Evolutionary conservation across 129 eudicot genomes (phyloP), one percentile per base, ranked within the genome.

Genomic region (Ambrosia trifida): DNA sequence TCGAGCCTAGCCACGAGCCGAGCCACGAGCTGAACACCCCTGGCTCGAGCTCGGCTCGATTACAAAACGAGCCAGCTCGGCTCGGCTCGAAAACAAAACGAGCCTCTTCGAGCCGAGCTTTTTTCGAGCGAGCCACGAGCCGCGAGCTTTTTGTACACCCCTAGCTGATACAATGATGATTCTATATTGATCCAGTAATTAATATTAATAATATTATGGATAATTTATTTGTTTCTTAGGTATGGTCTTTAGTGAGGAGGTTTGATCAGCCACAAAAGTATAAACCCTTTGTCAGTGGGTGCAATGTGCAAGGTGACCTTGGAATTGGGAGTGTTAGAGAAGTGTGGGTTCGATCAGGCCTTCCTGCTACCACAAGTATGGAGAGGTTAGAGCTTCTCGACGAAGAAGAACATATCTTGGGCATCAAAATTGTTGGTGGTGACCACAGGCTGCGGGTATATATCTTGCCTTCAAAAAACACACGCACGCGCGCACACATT

Each of bases 231-330:
- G 58, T 63, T 32, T 62, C 56, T 18, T 57, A 93, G 98, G 98
- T 93, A 28, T 93, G 98, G 98, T 93, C 98, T n/a, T 49, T 93
- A 80, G 98, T 93, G 66, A 83, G 98, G 89, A 87, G 95, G 73
- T 92, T 92, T 72, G 98, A 92, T 87, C 81, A 92, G 78, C 98
- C 98, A 30, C 98, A 92, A 38, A 89, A 84, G 87, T 93, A 93
- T 85, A 93, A 93, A 83, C 98, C 98, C 19, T 93, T 93, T 58
- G 95, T 93, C 20, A 89, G 98, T 47, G 82, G 84, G 53, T 93
- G 98, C 68, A 82, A 79, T 59, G 81, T 87, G 72, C 88, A 83
- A 72, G 98, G 98, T 31, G 95, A 89, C 56, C 83, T 85, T 73
- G 88, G 74, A 81, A 84, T 92, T 41, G 98, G 98, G 28, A 89